Evolutionary conservation across 768 basidiomycete genomes (phyloP), one percentile per base, ranked within the genome.

Genomic region (Trametes elegans): DNA sequence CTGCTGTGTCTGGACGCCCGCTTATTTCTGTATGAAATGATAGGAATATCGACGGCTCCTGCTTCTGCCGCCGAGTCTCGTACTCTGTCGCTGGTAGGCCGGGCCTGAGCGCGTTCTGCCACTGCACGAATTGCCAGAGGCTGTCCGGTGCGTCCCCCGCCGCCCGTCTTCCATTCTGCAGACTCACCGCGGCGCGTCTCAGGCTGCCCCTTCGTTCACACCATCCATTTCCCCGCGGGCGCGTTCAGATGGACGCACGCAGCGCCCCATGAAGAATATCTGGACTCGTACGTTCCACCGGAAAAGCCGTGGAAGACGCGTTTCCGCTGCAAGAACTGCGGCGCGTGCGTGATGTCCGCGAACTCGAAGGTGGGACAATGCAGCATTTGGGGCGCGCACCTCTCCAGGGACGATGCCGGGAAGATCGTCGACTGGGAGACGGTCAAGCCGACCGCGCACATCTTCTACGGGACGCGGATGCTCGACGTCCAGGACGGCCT

Each of bases 91-190:
- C 66, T 10, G 80, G 79, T 1, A 67, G 64, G 29, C 83, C 85
- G 0, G 59, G 79, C 3, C 69, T 81, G 29, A 80, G 79, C 58
- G 84, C 81, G 5, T 87, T 81, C 62, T 88, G 84, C 58, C 87
- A 88, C 62, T 89, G 87, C 63, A 82, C 82, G 3, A 66, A 77
- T n/a, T 89, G 87, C 62, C 87, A 88, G 66, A 72, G 78, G 35
- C 64, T 86, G 46, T 80, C 70, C 59, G 81, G 84, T 79, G 73
- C 57, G 43, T 24, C 26, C 2, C 10, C 23, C 31, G 28, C 47
- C 27, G 35, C 23, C 16, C 27, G 14, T 19, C 26, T 26, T 7
- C 26, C 36, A 14, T 28, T 36, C n/a, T 7, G 29, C 31, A 14
- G 13, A 16, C 11, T 47, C 19, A 18, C 28, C 26, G 32, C 32